phyloP scores from a whole-genome alignment of 1,284 basidiomycete genomes.

The Trametes hirsuta region DNA sequence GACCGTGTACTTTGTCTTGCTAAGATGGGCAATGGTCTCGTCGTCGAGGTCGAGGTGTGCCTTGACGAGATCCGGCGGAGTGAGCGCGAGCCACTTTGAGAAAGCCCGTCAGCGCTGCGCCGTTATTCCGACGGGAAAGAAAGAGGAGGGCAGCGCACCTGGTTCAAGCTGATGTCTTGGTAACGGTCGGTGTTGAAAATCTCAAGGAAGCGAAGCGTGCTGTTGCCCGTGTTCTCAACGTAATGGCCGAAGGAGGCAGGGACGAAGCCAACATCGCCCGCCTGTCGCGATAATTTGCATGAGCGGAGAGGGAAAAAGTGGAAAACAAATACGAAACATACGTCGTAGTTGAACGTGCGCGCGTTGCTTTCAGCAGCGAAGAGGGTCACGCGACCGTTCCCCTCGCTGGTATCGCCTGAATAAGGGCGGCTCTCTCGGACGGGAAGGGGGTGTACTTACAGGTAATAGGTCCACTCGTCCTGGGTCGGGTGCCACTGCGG shows the following conservation, averaged over 20 bases:
- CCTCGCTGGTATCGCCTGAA: constrained; percentile 43
- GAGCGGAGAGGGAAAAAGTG: neutral
- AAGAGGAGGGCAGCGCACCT: constrained; percentile 36
- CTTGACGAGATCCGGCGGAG: constrained; percentile 63
- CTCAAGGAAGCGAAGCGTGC: constrained; percentile 64
- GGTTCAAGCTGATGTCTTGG: constrained; percentile 66
- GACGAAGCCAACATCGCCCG: constrained; percentile 69
- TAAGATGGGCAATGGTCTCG: constrained; percentile 53
- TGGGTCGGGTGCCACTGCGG: constrained; percentile 73
- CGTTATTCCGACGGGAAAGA: constrained; percentile 29
- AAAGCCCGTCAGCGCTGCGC: neutral
- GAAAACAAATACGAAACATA: constrained; percentile 10
- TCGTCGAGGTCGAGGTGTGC: constrained; percentile 60
- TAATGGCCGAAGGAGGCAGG: constrained; percentile 70
- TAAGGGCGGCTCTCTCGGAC: neutral
- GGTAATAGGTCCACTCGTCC: constrained; percentile 66
- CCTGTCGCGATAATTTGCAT: constrained; percentile 34
- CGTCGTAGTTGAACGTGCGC: constrained; percentile 71
- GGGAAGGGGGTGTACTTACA: constrained; percentile 32
- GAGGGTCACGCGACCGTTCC: constrained; percentile 64
- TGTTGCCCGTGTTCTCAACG: constrained; percentile 72
- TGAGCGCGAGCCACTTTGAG: constrained; percentile 66
- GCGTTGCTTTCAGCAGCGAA: constrained; percentile 68
- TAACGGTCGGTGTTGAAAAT: constrained; percentile 66
- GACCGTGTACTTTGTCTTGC: constrained; percentile 57